A percentile compares a stretch with the other conserved stretches of the same genome.
phyloP scores from a whole-genome alignment of 2,329 filamentous ascomycete genomes.

The Colletotrichum neosansevieriae region DNA sequence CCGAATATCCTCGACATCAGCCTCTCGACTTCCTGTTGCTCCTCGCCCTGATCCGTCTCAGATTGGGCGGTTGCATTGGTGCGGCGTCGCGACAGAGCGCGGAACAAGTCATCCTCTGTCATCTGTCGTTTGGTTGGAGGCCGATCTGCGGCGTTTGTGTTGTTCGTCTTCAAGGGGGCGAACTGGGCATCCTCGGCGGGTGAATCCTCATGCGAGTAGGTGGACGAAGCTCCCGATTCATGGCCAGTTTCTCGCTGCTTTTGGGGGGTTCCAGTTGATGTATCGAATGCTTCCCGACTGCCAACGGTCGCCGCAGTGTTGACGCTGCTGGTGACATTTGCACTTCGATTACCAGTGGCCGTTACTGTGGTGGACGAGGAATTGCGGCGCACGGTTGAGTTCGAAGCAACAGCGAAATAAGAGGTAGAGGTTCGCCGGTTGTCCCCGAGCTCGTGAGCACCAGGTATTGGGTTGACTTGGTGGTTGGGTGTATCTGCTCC shows the following conservation, averaged over 20 bases:
- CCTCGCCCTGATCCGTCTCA: conserved; percentile 55
- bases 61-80: conserved; percentile 50
- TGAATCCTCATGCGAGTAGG: conserved; percentile 5
- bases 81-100: conserved; percentile 61
- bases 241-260: background rate
- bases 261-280: background rate
- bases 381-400: background rate
- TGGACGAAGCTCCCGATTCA: conserved; percentile 19
- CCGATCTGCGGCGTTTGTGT: conserved; percentile 34
- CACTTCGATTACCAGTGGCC: background rate
- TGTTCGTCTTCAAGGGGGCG: conserved; percentile 46
- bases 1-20: conserved; percentile 81
- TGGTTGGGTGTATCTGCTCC: background rate
- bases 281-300: background rate
- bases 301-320: background rate
- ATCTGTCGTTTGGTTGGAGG: conserved; percentile 44
- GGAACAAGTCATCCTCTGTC: conserved; percentile 66
- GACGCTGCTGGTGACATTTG: background rate
- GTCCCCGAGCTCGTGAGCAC: no score
- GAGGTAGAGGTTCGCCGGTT: background rate
- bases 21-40: conserved; percentile 65
- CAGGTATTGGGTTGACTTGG: no score
- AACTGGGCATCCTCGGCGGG: conserved; percentile 41
- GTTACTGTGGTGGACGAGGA: conserved; percentile 28
- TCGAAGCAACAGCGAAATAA: conserved; percentile 6